Evolutionary conservation across 768 basidiomycete species (phyloP), one percentile per base, ranked within the genome.

Genomic region (Chlorophyllum brunneum): DNA sequence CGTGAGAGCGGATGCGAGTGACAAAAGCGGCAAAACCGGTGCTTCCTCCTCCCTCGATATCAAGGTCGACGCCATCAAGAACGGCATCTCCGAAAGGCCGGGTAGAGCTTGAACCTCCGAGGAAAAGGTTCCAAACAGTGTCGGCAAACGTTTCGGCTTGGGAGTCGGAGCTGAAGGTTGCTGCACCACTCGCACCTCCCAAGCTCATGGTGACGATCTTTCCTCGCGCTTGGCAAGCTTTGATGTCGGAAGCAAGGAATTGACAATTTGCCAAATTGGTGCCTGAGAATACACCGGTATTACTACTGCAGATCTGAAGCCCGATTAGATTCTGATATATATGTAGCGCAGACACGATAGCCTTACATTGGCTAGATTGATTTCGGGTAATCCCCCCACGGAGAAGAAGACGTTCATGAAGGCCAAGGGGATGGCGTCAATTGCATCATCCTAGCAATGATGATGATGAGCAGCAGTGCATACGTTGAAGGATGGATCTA

Each of bases 81-180:
- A 85, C 77, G 1, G 82, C 85, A 44, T 65, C 55, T 10, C 84
- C 85, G 59, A 86, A 86, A 0, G 85, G 85, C 47, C 85, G 69
- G 3, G 74, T 81, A 18, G 63, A 63, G 53, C 78, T 80, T 1
- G 70, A 71, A 15, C 85, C 85, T 7, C 82, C 85, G 16, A 87
- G 70, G 70, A 86, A 85, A n/a, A 80, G 57, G 62, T 83, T 73
- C 85, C 85, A 87, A 37, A 86, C 72, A 1, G 75, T 77, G 41
- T 79, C 69, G 0, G 80, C 83, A 58, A 83, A 86, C 5, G 65
- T 60, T 33, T 67, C 48, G 0, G 77, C 83, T 59, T 82, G 74
- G 0, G 73, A 59, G 45, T 81, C 80, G 23, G 74, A 77, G 23
- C 67, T 58, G 60, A 86, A 85, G 24, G 67, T 66, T 5, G 70